Base-by-base conservation (phyloP, 805 yeast genomes). In the Myxozyma neotropica region DNA sequence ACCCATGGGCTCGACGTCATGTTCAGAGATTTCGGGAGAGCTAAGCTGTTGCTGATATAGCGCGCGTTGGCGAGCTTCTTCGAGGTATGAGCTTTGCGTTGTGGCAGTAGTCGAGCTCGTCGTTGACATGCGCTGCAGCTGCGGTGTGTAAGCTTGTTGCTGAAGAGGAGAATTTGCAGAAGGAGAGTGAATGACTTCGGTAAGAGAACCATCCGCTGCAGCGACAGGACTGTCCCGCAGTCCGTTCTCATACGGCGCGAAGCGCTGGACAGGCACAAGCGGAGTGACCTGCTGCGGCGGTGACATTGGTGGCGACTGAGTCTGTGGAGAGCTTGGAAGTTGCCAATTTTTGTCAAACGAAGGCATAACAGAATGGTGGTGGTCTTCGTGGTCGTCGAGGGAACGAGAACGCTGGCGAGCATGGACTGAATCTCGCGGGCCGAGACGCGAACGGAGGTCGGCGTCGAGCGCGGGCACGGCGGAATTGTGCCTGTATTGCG, bases 341-440 rank as follows among this genome's bases (percentile, higher is more conserved):
- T 61, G 62, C 65, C 62, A 58, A 42, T 55, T 55, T n/a, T 44
- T 44, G 43, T 61, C 63, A 24, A 61, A 61, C 2, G 65, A 61
- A 10, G 59, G 59, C 43, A 47, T 33, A 23, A 39, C 59, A 4
- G 56, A 40, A 33, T 55, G 53, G 38, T 53, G 57, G 12, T 24
- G 23, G 27, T 12, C 38, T 15, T 52, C 65, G 19, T 24, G 47
- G 19, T 52, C 27, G 38, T 60, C 64, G n/a, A 60, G 51, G 5
- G 64, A 60, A 4, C 55, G 58, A 6, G 65, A 61, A 15, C 64
- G 55, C 38, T 61, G 65, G 19, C 64, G 56, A n/a, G 12, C n/a
- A 29, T 60, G 64, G 10, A 27, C 55, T 13, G 55, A 39, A 26
- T 58, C 62, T 17, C 63, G 53, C 2, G 42, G 35, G 15, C 24